phyloP scores from a whole-genome alignment of 1,139 yeast genomes.

The Candida sanyaensis region DNA sequence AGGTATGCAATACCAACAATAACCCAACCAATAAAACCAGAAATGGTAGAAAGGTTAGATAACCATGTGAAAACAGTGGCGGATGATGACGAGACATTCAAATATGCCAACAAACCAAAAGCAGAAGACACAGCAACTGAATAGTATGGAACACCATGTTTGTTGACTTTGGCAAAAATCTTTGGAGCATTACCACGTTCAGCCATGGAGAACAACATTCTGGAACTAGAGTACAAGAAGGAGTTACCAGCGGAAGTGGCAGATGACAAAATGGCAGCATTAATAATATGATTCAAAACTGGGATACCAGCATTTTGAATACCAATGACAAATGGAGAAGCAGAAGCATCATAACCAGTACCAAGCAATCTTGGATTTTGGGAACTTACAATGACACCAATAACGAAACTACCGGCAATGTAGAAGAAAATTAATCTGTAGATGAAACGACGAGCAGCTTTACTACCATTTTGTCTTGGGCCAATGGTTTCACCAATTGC shows the following conservation, averaged over 20 bases:
- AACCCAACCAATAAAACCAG: slow-evolving; percentile 72
- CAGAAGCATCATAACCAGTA: slow-evolving; percentile 41
- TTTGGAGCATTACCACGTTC: slow-evolving; percentile 65
- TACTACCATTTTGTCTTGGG: slow-evolving; percentile 47
- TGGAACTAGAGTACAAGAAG: slow-evolving; percentile 61
- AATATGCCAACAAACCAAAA: slow-evolving; percentile 55
- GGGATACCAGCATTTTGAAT: slow-evolving; percentile 61
- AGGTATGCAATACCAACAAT: slow-evolving; percentile 46
- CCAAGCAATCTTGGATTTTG: slow-evolving; percentile 33
- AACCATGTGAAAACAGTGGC: slow-evolving; percentile 64
- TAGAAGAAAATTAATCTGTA: slow-evolving; percentile 52
- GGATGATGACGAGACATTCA: slow-evolving; percentile 58
- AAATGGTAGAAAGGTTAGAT: slow-evolving; percentile 69
- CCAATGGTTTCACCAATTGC: slow-evolving; percentile 45
- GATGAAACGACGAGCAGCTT: slow-evolving; percentile 48
- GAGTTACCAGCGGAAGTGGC: slow-evolving; percentile 77
- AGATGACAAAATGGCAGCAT: slow-evolving; percentile 67
- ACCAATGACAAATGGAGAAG: slow-evolving; percentile 54
- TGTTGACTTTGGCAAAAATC: slow-evolving; percentile 56
- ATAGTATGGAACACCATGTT: slow-evolving; percentile 63
- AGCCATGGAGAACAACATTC: slow-evolving; percentile 67
- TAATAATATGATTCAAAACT: slow-evolving; percentile 64
- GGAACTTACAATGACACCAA: slow-evolving; percentile 47
- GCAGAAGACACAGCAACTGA: slow-evolving; percentile 38
- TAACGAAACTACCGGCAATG: slow-evolving; percentile 44